Conservation (phyloP, 129 eudicot genomes). For the Ambrosia trifida region DNA sequence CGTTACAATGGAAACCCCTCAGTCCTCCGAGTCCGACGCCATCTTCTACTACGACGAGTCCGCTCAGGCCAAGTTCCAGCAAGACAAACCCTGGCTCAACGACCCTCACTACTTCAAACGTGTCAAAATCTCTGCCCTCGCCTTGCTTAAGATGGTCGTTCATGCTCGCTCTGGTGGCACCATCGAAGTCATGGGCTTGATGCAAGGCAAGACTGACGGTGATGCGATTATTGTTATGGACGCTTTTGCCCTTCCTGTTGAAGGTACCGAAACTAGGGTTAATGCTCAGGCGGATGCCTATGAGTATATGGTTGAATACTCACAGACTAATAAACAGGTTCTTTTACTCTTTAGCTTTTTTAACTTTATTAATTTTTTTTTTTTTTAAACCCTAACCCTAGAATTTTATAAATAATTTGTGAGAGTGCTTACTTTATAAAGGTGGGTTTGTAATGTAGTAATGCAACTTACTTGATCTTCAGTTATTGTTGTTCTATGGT, state of each 20-base stretch:
- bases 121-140: constrained; percentile 87
- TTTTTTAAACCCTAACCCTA: too few species aligned
- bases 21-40: constrained; percentile 54
- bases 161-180: constrained; percentile 95
- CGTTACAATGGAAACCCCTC: constrained; percentile 45
- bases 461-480: neutral
- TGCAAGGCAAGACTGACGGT: constrained; percentile 99
- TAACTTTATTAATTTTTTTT: neutral
- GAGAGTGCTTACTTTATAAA: neutral
- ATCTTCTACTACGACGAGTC: constrained; percentile 91
- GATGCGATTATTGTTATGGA: constrained; percentile 94
- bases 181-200: constrained; percentile 92
- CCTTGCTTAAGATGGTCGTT: constrained; percentile 91
- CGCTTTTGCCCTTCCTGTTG: constrained; percentile 95
- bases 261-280: constrained; percentile 98
- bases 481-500: neutral
- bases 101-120: constrained; percentile 93
- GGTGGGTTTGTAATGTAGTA: neutral
- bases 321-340: constrained; percentile 83
- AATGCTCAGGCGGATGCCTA: constrained; percentile 99
- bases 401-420: neutral
- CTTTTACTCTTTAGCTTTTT: neutral
- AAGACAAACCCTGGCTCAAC: constrained; percentile 80
- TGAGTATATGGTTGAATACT: constrained; percentile 98
- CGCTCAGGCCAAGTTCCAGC: constrained; percentile 82